Conservation (phyloP, 352 stramenopile species). For the Phytophthora europaea region DNA sequence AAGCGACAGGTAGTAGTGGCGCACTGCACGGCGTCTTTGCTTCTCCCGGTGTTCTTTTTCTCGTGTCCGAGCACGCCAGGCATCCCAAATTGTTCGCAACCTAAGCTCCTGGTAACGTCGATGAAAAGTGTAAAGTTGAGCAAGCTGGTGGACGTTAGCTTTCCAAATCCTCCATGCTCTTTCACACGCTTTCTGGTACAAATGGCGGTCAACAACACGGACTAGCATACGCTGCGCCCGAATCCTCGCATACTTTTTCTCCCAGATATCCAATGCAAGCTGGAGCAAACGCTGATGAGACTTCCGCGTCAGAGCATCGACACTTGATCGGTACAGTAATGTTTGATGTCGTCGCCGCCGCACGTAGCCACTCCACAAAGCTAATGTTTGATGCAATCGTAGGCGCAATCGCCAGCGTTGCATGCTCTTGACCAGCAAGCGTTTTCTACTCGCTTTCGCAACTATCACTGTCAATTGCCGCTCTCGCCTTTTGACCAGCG, state of each 20-base stretch:
- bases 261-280: slow-evolving; percentile 28
- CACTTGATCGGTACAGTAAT: slow-evolving; percentile 20
- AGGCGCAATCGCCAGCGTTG: slow-evolving; percentile 31
- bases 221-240: slow-evolving; percentile 16
- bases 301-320: slow-evolving; percentile 14
- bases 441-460: slow-evolving; percentile 12
- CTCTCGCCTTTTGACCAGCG: slow-evolving; percentile 25
- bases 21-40: slow-evolving; percentile 38
- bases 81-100: slow-evolving; percentile 32
- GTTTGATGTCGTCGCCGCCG: slow-evolving; percentile 15
- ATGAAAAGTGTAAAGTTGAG: slow-evolving; percentile 22
- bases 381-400: slow-evolving; percentile 22
- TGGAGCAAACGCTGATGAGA: slow-evolving; percentile 15
- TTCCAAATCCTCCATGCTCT: slow-evolving; percentile 34
- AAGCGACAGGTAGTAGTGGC: slow-evolving; percentile 35
- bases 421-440: slow-evolving; percentile 31
- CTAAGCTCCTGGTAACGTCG: slow-evolving; percentile 15
- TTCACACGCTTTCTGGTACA: slow-evolving; percentile 35
- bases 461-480: slow-evolving; percentile 19
- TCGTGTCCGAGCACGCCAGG: slow-evolving; percentile 28
- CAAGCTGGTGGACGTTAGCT: slow-evolving; percentile 15
- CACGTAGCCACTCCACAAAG: slow-evolving; percentile 24
- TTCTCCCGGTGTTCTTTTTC: slow-evolving; percentile 32
- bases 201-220: slow-evolving; percentile 34
- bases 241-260: slow-evolving; percentile 10